Base-by-base conservation (phyloP, 768 basidiomycete species). In the Tricholoma hemisulphureum region DNA sequence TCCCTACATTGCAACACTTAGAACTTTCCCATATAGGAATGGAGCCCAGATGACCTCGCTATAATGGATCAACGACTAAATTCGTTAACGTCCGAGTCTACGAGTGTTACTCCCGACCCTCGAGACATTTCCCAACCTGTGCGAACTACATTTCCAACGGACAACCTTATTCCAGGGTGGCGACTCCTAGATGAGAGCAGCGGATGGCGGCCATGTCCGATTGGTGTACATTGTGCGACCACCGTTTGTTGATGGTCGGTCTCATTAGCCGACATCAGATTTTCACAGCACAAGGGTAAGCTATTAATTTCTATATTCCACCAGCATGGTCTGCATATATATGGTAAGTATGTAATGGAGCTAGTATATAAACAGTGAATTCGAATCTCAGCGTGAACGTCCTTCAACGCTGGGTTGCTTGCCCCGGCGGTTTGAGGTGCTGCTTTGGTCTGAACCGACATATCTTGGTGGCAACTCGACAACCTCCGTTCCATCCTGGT, bases 151-250 rank as follows among this genome's bases (percentile, higher is more conserved):
- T 37, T n/a, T n/a, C 18, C n/a, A 23, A 37, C 34, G 14, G 55
- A 51, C 35, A 51, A 55, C 21, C 48, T 74, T 6, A 68, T 72
- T 1, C 58, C 63, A 7, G 89, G 88, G 20, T 91, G 90, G 88
- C 75, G 74, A 51, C 55, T 76, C 39, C 71, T 86, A 11, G 72
- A 77, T 26, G 67, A 67, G 20, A 70, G 61, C 16, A 72, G 71
- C 14, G 69, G 70, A 34, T 91, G 90, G 90, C 77, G 73, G 60
- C 78, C 85, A 2, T 86, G 83, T 65, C 89, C 90, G 5, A 86
- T 92, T 45, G 90, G 90, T 8, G 76, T 88, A 51, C 81, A 75
- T 58, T 62, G 29, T 39, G 39, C 37, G 23, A 51, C 37, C n/a
- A 51, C 14, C 63, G 50, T 14, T 46, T 56, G 29, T 68, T 61